Evolutionary conservation across 1,284 basidiomycete genomes (phyloP), one percentile per base, ranked within the genome.

Genomic region (Heliocybe sulcata): DNA sequence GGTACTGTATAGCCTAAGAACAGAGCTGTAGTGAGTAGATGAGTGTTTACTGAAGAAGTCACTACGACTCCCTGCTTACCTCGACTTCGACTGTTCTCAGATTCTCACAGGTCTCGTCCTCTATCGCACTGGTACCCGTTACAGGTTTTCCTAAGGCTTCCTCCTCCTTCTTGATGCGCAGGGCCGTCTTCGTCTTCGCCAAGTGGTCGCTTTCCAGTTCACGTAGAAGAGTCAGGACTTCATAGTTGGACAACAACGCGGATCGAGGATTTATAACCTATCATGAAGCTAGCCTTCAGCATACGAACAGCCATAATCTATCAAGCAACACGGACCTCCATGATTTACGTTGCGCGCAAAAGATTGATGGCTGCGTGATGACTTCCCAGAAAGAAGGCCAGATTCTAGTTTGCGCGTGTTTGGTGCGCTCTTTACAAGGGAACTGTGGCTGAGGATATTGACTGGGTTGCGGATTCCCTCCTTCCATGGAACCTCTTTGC

Each of bases 41-140:
- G 49, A 52, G 56, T 35, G 8, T 29, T 19, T 14, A 20, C n/a
- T 8, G 47, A 26, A 50, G 1, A 12, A 10, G 54, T 26, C 45
- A 26, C 14, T 16, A 14, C 26, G 35, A 53, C 3, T 35, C 22
- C 3, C 31, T 14, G 65, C 79, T 59, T 64, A 92, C 92, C 80
- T 97, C 90, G 58, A 94, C 86, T 65, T 94, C 90, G 42, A 96
- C 78, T 12, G 93, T 96, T 54, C 93, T 77, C 56, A 97, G 65
- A 65, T 97, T 95, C 65, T 94, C 84, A 59, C 80, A 79, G 33
- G 87, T 75, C 56, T 84, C 81, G 42, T 80, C 76, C 19, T 35
- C 47, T 25, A 29, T 25, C 11, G 47, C 57, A 62, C 66, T 59
- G 54, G 68, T 19, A 59, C 58, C 63, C 35, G 67, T 59, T 1